Evolutionary conservation across 441 rosid species (phyloP).

Genomic region (Syzygium syzygioides): DNA sequence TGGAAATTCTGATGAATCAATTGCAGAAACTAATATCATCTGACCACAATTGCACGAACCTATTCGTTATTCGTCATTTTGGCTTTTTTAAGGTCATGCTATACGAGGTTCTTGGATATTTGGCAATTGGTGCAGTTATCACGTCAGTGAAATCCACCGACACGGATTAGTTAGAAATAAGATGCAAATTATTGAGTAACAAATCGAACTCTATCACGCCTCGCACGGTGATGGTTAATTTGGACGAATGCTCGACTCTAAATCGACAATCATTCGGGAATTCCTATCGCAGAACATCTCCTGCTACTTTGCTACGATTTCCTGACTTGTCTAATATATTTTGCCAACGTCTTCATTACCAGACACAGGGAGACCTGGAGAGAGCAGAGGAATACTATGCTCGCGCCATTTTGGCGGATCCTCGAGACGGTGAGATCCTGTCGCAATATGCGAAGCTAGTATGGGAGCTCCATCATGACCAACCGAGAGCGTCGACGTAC

Average conservation of each 20-base stretch:
- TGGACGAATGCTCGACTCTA: not conserved
- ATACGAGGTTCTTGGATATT: not conserved
- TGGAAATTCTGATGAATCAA: not conserved
- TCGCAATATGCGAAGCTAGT: slow-evolving; percentile 43
- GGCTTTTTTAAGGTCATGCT: not conserved
- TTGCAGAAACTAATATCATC: not conserved
- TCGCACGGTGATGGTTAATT: not conserved
- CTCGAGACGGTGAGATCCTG: slow-evolving; percentile 47
- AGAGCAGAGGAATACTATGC: slow-evolving; percentile 48
- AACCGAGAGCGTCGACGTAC: slow-evolving; percentile 38
- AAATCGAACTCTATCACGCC: not conserved
- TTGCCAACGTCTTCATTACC: not conserved
- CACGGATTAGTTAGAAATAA: not conserved
- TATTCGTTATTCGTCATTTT: not conserved
- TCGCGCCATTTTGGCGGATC: slow-evolving; percentile 49
- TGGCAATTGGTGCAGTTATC: not conserved
- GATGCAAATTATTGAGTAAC: not conserved
- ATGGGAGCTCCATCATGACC: slow-evolving; percentile 42
- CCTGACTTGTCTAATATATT: not conserved
- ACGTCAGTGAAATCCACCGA: rapidly evolving
- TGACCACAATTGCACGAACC: not conserved
- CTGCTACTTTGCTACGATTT: not conserved
- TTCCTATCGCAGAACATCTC: not conserved
- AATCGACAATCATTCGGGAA: not conserved
- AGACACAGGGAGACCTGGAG: slow-evolving; percentile 33